Percentiles rank a stretch among this genome's conserved stretches.
Conservation (phyloP, 176 grass and related monocot species). For the Alopecurus myosuroides region DNA sequence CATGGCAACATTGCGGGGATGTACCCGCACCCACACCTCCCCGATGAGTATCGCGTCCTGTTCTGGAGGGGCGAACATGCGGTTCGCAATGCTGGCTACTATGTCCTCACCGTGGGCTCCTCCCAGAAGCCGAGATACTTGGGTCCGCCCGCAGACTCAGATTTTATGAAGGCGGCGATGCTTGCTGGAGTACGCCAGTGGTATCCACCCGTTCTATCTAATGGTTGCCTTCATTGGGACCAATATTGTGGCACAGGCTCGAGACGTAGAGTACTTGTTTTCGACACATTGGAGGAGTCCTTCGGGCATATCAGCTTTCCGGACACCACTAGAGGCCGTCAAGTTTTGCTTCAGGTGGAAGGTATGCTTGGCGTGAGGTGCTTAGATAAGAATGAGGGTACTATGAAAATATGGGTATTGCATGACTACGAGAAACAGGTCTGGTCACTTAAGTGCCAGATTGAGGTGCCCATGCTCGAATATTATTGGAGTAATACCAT, state of each 20-base stretch:
- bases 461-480: not conserved
- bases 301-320: not conserved
- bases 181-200: not conserved
- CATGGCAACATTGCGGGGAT: not conserved
- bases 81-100: not conserved
- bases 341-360: not conserved
- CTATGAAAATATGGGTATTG: not conserved
- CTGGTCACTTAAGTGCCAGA: not conserved
- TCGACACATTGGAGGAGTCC: not conserved
- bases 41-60: not conserved
- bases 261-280: not conserved
- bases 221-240: not conserved
- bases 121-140: not conserved
- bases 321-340: not conserved
- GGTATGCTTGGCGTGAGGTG: not conserved
- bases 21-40: not conserved
- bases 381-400: not conserved
- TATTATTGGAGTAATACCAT: not conserved
- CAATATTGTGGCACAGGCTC: not conserved
- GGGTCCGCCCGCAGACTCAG: not conserved
- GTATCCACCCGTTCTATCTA: not conserved
- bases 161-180: not conserved
- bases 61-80: not conserved
- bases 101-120: not conserved
- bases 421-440: not conserved